Percentiles rank a stretch among this genome's conserved stretches.
phyloP scores from a whole-genome alignment of 805 yeast species.

The Candida nonsorbophila region DNA sequence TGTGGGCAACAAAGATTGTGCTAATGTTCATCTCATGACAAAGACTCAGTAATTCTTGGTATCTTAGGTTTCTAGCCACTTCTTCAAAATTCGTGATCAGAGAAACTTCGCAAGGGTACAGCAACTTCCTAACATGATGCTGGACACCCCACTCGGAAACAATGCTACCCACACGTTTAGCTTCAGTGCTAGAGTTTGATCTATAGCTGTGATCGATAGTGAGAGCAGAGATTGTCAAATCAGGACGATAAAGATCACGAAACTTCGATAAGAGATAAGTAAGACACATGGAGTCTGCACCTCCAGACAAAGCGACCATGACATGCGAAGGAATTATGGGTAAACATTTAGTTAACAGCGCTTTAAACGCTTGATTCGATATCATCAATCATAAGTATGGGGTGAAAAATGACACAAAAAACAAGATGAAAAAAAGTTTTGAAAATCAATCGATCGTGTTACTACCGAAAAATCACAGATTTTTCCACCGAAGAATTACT shows the following conservation, averaged over 20 bases:
- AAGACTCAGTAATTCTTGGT: conserved; percentile 33
- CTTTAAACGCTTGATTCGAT: too few species aligned
- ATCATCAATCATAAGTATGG: too few species aligned
- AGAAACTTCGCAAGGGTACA: conserved; percentile 22
- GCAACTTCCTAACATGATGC: conserved; percentile 24
- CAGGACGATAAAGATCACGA: conserved; percentile 18
- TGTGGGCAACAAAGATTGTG: conserved; percentile 60
- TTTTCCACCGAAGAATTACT: too few species aligned
- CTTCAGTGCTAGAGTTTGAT: conserved; percentile 45
- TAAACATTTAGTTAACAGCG: too few species aligned
- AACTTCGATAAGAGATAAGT: conserved; percentile 43
- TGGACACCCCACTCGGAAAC: conserved; percentile 28
- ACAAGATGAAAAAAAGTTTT: too few species aligned
- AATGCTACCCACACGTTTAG: conserved; percentile 29
- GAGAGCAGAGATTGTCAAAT: conserved; percentile 43
- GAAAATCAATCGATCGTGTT: too few species aligned
- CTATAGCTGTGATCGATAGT: conserved; percentile 66
- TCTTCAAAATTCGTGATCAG: conserved; percentile 46
- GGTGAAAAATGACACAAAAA: too few species aligned
- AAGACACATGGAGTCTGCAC: conserved; percentile 75
- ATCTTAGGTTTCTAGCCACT: conserved; percentile 54
- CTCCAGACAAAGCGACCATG: conserved; percentile 69
- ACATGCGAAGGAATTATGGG: conserved; percentile 21
- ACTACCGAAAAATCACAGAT: too few species aligned
- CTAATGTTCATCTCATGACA: conserved; percentile 31